Evolutionary conservation across 1,284 basidiomycete genomes (phyloP).

Genomic region (Fomitopsis betulina): DNA sequence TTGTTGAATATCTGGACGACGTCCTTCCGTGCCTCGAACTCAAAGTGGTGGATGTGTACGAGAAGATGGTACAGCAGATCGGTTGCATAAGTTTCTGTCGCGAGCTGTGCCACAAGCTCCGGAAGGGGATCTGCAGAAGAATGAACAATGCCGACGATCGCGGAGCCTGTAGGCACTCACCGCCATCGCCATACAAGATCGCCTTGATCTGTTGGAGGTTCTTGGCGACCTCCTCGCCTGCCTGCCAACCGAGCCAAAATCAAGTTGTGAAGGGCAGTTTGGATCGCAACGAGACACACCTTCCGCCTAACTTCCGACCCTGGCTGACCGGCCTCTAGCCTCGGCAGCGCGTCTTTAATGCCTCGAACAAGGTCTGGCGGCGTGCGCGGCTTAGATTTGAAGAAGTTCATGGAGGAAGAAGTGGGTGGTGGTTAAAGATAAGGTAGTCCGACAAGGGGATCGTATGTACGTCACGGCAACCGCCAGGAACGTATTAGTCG

Average conservation of each 20-base stretch:
- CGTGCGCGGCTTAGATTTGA: constrained; percentile 84
- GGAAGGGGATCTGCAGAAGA: constrained; percentile 64
- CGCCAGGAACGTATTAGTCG: constrained; percentile 3
- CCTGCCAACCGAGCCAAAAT: constrained; percentile 39
- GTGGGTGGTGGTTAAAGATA: not conserved
- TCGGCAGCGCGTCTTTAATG: constrained; percentile 74
- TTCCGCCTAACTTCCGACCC: constrained; percentile 76
- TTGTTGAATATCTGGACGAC: constrained; percentile 97
- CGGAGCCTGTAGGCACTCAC: constrained; percentile 36
- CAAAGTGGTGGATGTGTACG: constrained; percentile 79
- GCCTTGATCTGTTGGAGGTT: constrained; percentile 85
- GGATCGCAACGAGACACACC: constrained; percentile 39
- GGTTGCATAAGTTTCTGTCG: constrained; percentile 92
- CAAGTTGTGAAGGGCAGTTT: not conserved
- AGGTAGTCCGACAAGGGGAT: not conserved
- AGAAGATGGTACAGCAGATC: constrained; percentile 86
- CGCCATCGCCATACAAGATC: constrained; percentile 84
- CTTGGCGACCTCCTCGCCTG: constrained; percentile 86
- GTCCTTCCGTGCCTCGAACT: constrained; percentile 97
- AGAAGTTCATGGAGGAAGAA: constrained; percentile 76
- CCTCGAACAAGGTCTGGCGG: constrained; percentile 82
- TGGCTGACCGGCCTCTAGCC: constrained; percentile 69
- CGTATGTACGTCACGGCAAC: constrained; percentile 3
- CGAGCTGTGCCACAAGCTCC: constrained; percentile 87
- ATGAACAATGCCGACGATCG: constrained; percentile 1